A percentile compares a stretch with the other conserved stretches of the same genome.
phyloP scores from a whole-genome alignment of 805 yeast genomes.

The Candida andamanensis region DNA sequence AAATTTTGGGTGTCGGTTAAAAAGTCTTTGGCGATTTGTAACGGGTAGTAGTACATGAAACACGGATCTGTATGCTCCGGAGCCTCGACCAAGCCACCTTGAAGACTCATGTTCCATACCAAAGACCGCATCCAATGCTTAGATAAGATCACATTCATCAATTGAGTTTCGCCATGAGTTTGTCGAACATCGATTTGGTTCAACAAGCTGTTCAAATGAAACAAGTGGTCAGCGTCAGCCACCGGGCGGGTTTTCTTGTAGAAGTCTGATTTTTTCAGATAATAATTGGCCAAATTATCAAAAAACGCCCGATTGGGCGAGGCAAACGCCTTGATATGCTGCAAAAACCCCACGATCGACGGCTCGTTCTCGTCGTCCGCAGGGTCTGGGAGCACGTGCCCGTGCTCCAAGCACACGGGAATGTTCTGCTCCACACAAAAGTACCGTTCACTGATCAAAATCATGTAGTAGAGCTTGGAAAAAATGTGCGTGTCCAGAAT shows the following conservation, averaged over 20 bases:
- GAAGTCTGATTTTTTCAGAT: conserved; percentile 1
- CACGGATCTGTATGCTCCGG: conserved; percentile 11
- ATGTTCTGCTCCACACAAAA: conserved; percentile 30
- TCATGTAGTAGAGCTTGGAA: conserved; percentile 28
- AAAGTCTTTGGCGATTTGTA: conserved; percentile 23
- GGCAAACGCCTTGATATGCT: conserved; percentile 28
- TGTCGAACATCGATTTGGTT: conserved; percentile 11
- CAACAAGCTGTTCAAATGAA: too few species aligned
- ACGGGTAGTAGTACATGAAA: conserved; percentile 20
- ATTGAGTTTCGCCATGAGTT: conserved; percentile 24
- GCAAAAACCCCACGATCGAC: conserved; percentile 26
- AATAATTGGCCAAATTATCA: conserved; percentile 13
- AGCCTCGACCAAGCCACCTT: conserved; percentile 17
- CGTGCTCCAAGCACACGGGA: conserved; percentile 28
- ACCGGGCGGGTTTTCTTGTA: neutral
- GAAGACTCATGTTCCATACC: conserved; percentile 49
- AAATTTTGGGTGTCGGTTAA: conserved; percentile 18
- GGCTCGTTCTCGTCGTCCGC: conserved; percentile 28
- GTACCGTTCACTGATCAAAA: conserved; percentile 31
- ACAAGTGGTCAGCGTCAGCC: conserved; percentile 5
- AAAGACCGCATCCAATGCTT: conserved; percentile 95
- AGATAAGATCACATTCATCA: conserved; percentile 58
- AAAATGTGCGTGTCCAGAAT: conserved; percentile 18
- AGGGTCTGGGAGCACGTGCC: conserved; percentile 24
- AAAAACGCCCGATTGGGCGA: conserved; percentile 29